These are phyloP conservation scores for Candida namnaoensis DNA, from an alignment of 805 yeast genomes.

Conservation along the genomic window DNA sequence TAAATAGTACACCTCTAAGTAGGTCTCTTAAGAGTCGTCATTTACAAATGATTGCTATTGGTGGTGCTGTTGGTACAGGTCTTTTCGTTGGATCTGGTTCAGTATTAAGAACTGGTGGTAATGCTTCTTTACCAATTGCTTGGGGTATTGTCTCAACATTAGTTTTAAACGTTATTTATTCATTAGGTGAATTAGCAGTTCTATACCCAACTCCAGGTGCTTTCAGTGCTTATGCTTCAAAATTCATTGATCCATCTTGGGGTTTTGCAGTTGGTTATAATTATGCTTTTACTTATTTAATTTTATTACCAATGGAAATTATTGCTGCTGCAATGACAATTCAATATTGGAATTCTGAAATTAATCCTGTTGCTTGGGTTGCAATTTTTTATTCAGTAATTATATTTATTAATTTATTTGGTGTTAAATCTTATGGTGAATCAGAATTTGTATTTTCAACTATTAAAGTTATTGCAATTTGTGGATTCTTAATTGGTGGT, in stretches of 20 bases:
- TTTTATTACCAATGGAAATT: conserved; percentile 49
- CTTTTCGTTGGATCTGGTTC: conserved; percentile 58
- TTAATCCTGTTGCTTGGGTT: conserved; percentile 56
- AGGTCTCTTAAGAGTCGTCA: conserved; percentile 49
- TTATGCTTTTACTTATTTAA: conserved; percentile 48
- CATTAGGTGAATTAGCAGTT: conserved; percentile 45
- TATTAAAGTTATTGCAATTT: conserved; percentile 37
- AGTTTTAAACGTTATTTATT: conserved; percentile 51
- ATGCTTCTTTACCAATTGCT: conserved; percentile 52
- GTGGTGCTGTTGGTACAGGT: conserved; percentile 70
- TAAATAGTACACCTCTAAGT: conserved; percentile 46
- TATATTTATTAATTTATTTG: conserved; percentile 38
- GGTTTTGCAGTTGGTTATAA: conserved; percentile 48
- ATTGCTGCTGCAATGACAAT: conserved; percentile 54
- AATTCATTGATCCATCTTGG: conserved; percentile 46
- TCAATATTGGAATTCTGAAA: conserved; percentile 41
- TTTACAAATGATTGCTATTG: conserved; percentile 61
- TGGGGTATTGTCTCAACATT: conserved; percentile 45
- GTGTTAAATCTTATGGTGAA: conserved; percentile 49
- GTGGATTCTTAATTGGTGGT: conserved; percentile 38
- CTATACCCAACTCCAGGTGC: conserved; percentile 48
- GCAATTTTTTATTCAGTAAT: conserved; percentile 43
- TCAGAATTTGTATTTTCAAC: conserved; percentile 42
- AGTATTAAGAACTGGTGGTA: conserved; percentile 53
- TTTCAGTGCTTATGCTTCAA: conserved; percentile 37